phyloP scores from a whole-genome alignment of 331 rosid species.

The Telfairia occidentalis region DNA sequence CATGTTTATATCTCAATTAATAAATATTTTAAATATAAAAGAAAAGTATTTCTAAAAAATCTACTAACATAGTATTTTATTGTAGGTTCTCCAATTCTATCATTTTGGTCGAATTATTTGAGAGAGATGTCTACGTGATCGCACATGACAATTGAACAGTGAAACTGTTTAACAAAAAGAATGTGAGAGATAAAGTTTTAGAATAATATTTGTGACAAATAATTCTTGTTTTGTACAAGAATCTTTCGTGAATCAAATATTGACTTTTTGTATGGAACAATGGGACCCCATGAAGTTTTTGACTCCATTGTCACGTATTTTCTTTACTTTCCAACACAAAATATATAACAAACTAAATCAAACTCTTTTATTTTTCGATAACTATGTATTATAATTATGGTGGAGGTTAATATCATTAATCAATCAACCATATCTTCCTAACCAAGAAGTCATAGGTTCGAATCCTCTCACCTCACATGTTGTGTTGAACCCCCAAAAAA shows the following conservation, averaged over 20 bases:
- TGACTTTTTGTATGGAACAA: neutral
- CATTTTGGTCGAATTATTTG: too few species aligned
- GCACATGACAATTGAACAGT: neutral
- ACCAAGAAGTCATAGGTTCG: too few species aligned
- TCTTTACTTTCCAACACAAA: neutral
- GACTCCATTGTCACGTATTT: neutral
- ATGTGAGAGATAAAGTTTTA: neutral
- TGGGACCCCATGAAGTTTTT: slow-evolving; percentile 6
- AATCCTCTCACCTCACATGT: too few species aligned
- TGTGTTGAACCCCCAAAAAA: too few species aligned
- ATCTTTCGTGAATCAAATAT: slow-evolving; percentile 5
- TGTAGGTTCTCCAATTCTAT: too few species aligned
- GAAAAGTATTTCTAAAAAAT: too few species aligned
- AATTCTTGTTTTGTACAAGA: neutral
- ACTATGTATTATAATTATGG: neutral
- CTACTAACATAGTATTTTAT: too few species aligned
- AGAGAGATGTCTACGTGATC: neutral
- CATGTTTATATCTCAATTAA: too few species aligned
- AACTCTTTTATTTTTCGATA: neutral
- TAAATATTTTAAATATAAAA: too few species aligned
- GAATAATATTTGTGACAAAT: neutral
- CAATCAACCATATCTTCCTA: too few species aligned
- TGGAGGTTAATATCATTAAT: too few species aligned
- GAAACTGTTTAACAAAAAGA: neutral
- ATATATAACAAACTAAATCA: neutral